These are phyloP conservation scores for Kwoniella heveanensis DNA, from an alignment of 768 basidiomycete species.

Conservation along the genomic window DNA sequence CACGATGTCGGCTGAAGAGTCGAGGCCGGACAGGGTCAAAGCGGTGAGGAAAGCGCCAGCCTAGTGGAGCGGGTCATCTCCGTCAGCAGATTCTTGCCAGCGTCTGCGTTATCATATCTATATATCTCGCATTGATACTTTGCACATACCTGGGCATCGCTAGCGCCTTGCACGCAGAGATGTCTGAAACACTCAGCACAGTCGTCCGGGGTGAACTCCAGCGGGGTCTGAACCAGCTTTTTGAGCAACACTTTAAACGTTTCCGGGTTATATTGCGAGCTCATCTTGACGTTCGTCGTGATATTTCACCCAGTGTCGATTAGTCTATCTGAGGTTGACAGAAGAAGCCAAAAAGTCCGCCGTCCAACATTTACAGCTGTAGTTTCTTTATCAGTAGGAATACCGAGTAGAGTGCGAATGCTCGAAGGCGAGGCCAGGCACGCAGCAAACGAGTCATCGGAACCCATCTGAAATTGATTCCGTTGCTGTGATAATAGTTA, in stretches of 20 bases:
- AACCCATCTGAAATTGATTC: slow-evolving; percentile 16
- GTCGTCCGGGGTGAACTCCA: slow-evolving; percentile 62
- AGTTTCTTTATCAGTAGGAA: neutral
- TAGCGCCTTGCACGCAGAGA: slow-evolving; percentile 50
- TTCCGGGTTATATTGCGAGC: slow-evolving; percentile 64
- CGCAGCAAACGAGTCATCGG: slow-evolving; percentile 1
- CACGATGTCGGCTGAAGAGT: slow-evolving; percentile 73
- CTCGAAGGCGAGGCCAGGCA: neutral
- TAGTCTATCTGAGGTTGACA: no score
- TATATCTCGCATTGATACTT: no score
- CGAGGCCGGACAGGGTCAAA: slow-evolving; percentile 75
- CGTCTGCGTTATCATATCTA: no score
- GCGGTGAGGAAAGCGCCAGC: slow-evolving; percentile 89
- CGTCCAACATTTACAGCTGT: neutral
- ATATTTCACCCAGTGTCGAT: neutral
- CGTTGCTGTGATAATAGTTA: slow-evolving; percentile 1
- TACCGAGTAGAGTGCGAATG: no score
- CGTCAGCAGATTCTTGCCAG: neutral
- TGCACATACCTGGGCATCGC: slow-evolving; percentile 51
- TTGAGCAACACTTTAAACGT: slow-evolving; percentile 76
- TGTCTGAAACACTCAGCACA: slow-evolving; percentile 72
- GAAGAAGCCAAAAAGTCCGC: no score
- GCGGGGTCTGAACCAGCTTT: slow-evolving; percentile 62
- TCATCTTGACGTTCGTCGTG: neutral
- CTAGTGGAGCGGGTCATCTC: slow-evolving; percentile 57